Base-by-base conservation (phyloP, 148 eudicot species). In the Rhododendron simsii region DNA sequence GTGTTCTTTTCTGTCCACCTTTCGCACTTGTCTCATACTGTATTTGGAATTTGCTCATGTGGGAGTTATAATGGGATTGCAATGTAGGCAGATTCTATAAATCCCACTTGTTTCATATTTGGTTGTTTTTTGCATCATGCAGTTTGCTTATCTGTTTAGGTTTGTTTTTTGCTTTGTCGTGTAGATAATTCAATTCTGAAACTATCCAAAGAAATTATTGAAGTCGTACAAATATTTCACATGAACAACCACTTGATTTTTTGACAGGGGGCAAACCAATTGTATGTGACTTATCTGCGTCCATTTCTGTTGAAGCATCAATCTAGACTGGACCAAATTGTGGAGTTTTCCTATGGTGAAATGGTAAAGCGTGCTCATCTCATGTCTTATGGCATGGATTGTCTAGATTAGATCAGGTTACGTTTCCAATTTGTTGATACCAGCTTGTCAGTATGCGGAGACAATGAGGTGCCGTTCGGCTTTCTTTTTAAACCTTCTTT, bases 221-320 rank as follows among this genome's bases (percentile, higher is more conserved):
- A 21, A 47, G 45, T 61, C 69, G 2, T 21, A 20, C 0, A 47
- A 67, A 82, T 33, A 63, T 53, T 30, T 84, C 81, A 75, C 82
- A n/a, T 47, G 71, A 11, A 10, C 16, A 20, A 47, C 30, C 48
- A 16, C 30, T 57, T 82, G 18, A 50, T 61, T 55, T 37, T 82
- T 86, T 91, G 59, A 91, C 95, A 97, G 99, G 99, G 99, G 77
- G 98, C 99, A 79, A 88, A 81, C 83, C 92, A 90, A 81, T 84
- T 95, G 78, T 97, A 97, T 86, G 89, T 73, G 87, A 92, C 90
- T 84, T 88, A 93, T 87, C 81, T 97, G 85, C 95, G 96, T 45
- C 98, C 99, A 35, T 95, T 97, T 90, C 91, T 97, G 53, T 85
- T 89, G 91, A 94, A 88, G 90, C 98, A 97, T 93, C 98, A 97